phyloP scores from a whole-genome alignment of 805 yeast genomes.

The Hanseniaspora lindneri region DNA sequence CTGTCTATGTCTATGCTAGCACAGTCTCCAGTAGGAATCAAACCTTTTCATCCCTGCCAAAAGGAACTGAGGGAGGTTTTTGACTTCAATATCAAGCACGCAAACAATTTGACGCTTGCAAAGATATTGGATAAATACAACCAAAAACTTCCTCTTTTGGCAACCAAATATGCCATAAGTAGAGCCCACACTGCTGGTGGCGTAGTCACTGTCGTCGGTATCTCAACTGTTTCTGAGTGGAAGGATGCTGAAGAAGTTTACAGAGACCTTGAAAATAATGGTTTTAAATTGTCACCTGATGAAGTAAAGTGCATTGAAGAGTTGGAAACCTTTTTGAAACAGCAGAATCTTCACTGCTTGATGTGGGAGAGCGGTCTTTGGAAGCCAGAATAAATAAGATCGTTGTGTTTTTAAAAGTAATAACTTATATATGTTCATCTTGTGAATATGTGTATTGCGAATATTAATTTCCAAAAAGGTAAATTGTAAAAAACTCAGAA shows the following conservation, averaged over 20 bases:
- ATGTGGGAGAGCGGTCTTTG: slow-evolving; percentile 45
- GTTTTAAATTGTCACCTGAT: slow-evolving; percentile 27
- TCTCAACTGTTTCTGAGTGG: slow-evolving; percentile 53
- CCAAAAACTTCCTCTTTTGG: slow-evolving; percentile 52
- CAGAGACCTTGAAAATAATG: slow-evolving; percentile 33
- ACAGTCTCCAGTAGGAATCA: slow-evolving; percentile 42
- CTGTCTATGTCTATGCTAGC: slow-evolving; percentile 78
- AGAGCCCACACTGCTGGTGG: slow-evolving; percentile 37
- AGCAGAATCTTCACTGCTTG: slow-evolving; percentile 41
- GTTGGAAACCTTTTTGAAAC: slow-evolving; percentile 39
- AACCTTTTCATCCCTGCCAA: slow-evolving; percentile 71
- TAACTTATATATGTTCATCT: neutral
- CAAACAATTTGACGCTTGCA: slow-evolving; percentile 32
- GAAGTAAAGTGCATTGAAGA: slow-evolving; percentile 37
- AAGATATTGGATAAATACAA: neutral
- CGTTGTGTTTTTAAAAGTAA: too few species aligned
- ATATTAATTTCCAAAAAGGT: too few species aligned
- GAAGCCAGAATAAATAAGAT: neutral
- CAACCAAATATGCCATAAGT: slow-evolving; percentile 62
- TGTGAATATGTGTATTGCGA: neutral
- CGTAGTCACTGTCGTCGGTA: slow-evolving; percentile 69
- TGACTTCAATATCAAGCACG: slow-evolving; percentile 34
- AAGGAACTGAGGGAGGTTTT: slow-evolving; percentile 39
- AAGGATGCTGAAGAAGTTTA: slow-evolving; percentile 49
- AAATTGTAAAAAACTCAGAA: neutral